These are phyloP conservation scores for Saccharomycopsis vini DNA, from an alignment of 805 yeast genomes.

Conservation along the genomic window DNA sequence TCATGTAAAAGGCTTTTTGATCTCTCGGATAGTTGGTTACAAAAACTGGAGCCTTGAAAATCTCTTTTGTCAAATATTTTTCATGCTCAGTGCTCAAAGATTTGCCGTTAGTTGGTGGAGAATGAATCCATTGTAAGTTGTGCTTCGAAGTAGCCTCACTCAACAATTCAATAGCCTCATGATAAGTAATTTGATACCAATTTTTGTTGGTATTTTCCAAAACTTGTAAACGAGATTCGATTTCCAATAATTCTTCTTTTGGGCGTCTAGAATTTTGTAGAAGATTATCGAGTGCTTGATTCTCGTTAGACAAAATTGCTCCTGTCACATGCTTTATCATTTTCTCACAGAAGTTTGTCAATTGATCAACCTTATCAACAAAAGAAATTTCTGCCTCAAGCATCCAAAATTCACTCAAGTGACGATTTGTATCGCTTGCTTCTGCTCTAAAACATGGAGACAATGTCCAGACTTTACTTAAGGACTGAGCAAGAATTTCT, in stretches of 20 bases:
- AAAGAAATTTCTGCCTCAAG: slow-evolving; percentile 84
- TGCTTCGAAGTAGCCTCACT: slow-evolving; percentile 27
- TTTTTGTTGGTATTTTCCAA: slow-evolving; percentile 48
- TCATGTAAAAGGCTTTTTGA: slow-evolving; percentile 92
- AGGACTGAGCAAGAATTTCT: slow-evolving; percentile 67
- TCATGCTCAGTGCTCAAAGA: slow-evolving; percentile 80
- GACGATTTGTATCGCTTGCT: slow-evolving; percentile 81
- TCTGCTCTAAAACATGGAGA: slow-evolving; percentile 95
- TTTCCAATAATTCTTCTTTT: slow-evolving; percentile 28
- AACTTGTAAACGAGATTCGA: slow-evolving; percentile 50
- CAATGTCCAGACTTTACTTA: slow-evolving; percentile 78
- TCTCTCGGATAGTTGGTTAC: slow-evolving; percentile 78
- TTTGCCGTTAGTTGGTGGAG: slow-evolving; percentile 58
- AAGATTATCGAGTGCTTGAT: slow-evolving; percentile 22
- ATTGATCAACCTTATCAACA: slow-evolving; percentile 43
- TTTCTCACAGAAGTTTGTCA: slow-evolving; percentile 57
- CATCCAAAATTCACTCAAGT: slow-evolving; percentile 96
- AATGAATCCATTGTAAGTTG: slow-evolving; percentile 31
- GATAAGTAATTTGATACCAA: slow-evolving; percentile 44
- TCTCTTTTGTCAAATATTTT: slow-evolving; percentile 71
- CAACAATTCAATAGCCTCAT: slow-evolving; percentile 59
- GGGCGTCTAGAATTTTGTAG: slow-evolving; percentile 29
- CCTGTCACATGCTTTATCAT: slow-evolving; percentile 52
- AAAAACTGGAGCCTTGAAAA: slow-evolving; percentile 66
- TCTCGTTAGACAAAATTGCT: slow-evolving; percentile 24